phyloP scores from a whole-genome alignment of 2,329 filamentous ascomycete species.

The Cladosporium sp. region DNA sequence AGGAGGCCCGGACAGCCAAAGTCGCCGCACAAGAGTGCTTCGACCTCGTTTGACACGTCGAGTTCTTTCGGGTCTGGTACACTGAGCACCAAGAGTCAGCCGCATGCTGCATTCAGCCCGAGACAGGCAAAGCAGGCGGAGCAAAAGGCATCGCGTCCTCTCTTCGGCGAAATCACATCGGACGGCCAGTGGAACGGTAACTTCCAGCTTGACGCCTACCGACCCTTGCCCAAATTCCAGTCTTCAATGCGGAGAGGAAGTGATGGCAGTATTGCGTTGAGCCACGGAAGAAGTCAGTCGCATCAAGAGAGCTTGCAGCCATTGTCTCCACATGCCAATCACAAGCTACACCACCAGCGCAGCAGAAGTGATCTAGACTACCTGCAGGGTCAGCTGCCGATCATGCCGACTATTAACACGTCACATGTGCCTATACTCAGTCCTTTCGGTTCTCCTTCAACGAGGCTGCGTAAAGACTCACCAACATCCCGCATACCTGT shows the following conservation, averaged over 20 bases:
- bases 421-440: conserved; percentile 12
- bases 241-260: conserved; percentile 59
- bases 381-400: conserved; percentile 27
- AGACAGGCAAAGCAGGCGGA: conserved; percentile 25
- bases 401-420: conserved; percentile 31
- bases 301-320: conserved; percentile 40
- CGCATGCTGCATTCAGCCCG: conserved; percentile 29
- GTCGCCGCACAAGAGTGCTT: conserved; percentile 31
- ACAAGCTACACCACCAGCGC: conserved; percentile 34
- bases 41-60: conserved; percentile 31
- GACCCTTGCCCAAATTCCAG: conserved; percentile 29
- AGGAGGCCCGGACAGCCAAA: conserved; percentile 28
- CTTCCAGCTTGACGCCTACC: conserved; percentile 33
- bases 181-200: conserved; percentile 53
- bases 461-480: conserved; percentile 22
- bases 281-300: conserved; percentile 56
- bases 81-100: conserved; percentile 30
- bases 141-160: conserved; percentile 47
- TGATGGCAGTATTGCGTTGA: conserved; percentile 64
- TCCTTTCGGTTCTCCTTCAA: conserved; percentile 4
- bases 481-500: conserved; percentile 35
- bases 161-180: conserved; percentile 75
- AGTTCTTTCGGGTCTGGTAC: conserved; percentile 32
- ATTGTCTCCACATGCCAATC: conserved; percentile 24
- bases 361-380: conserved; percentile 36